Evolutionary conservation across 257 asterid genomes (phyloP).

Genomic region (Verbascum thapsus): DNA sequence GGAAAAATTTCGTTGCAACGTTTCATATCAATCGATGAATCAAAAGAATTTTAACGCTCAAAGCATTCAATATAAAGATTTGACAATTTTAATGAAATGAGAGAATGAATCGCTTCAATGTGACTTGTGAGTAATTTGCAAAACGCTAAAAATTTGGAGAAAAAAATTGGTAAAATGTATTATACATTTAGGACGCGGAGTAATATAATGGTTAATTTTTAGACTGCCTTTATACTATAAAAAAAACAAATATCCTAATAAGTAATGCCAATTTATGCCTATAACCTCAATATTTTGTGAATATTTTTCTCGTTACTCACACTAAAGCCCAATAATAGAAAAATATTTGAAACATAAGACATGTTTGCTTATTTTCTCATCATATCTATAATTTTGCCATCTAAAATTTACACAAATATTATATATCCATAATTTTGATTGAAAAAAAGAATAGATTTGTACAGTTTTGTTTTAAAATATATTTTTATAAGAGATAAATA

Average conservation of each 20-base stretch:
- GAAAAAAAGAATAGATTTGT: no score
- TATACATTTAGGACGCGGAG: background rate
- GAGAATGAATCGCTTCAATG: background rate
- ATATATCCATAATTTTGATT: no score
- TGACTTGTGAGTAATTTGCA: background rate
- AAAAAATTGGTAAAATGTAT: background rate
- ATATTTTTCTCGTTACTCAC: background rate
- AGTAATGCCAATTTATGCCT: background rate
- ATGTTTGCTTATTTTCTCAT: no score
- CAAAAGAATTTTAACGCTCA: background rate
- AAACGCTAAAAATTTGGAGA: background rate
- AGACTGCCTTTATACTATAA: background rate
- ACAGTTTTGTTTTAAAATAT: no score
- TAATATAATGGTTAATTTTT: background rate
- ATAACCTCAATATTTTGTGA: background rate
- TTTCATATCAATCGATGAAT: background rate
- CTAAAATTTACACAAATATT: no score
- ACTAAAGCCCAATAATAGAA: background rate
- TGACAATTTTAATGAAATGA: background rate
- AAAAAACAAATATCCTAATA: background rate
- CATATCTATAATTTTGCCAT: no score
- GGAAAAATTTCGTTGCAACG: background rate
- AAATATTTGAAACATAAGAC: background rate
- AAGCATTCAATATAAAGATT: background rate
- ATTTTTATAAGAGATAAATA: no score